Evolutionary conservation across 352 stramenopile species (phyloP).

Genomic region (Globisporangium echinulatum): DNA sequence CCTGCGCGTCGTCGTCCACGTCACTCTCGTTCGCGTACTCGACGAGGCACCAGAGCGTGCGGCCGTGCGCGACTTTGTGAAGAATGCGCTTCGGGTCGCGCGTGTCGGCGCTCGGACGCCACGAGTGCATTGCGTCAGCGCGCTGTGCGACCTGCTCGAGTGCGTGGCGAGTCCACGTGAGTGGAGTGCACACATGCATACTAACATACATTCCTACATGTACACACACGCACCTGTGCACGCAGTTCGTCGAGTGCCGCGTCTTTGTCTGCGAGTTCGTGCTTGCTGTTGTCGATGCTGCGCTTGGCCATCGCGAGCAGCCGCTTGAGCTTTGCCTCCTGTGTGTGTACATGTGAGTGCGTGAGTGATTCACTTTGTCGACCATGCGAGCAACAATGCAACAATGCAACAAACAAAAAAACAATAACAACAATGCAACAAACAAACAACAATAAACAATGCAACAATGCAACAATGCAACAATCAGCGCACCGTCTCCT

Average conservation of each 20-base stretch:
- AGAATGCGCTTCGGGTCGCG: constrained; percentile 59
- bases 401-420: background rate
- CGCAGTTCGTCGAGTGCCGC: constrained; percentile 38
- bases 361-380: background rate
- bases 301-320: constrained; percentile 83
- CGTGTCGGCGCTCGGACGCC: constrained; percentile 38
- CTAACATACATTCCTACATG: no score
- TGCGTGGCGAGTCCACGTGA: background rate
- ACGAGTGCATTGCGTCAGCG: constrained; percentile 32
- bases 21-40: constrained; percentile 73
- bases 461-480: background rate
- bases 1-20: constrained; percentile 56
- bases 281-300: constrained; percentile 87
- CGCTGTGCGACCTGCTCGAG: constrained; percentile 23
- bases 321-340: constrained; percentile 80
- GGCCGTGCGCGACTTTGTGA: constrained; percentile 56
- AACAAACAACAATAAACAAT: background rate
- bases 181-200: background rate
- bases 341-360: constrained; percentile 17
- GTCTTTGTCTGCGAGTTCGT: constrained; percentile 69
- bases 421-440: background rate
- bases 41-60: constrained; percentile 71
- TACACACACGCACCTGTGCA: constrained; percentile 22
- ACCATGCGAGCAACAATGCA: background rate
- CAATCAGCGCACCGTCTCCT: constrained; percentile 52